These are phyloP conservation scores for Xylaria acuta DNA, from an alignment of 495 filamentous ascomycete genomes.

Conservation along the genomic window DNA sequence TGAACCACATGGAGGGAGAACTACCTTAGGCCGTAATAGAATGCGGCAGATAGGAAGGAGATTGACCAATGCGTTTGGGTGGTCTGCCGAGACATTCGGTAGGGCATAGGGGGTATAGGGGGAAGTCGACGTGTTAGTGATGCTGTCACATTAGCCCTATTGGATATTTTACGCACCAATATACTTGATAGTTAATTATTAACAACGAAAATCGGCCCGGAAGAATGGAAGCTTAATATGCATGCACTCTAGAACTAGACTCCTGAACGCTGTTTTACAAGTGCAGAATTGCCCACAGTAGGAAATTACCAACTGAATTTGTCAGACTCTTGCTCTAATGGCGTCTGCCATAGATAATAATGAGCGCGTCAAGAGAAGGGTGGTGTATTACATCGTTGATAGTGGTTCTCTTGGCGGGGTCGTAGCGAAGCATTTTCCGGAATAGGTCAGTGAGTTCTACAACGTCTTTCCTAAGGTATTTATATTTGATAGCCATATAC, in stretches of 20 bases:
- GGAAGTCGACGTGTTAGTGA: background rate
- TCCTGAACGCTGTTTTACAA: too few species aligned
- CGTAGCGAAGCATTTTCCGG: background rate
- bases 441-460: background rate
- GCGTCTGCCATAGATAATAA: background rate
- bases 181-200: background rate
- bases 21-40: background rate
- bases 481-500: background rate
- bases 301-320: too few species aligned
- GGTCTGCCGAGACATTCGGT: constrained; percentile 6
- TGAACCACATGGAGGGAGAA: background rate
- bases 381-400: background rate
- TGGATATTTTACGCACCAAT: background rate
- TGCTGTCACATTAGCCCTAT: background rate
- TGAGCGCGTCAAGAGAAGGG: background rate
- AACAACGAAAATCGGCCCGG: background rate
- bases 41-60: constrained; percentile 2
- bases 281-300: too few species aligned
- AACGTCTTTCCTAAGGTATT: background rate
- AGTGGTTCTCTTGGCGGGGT: background rate
- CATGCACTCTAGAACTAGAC: too few species aligned
- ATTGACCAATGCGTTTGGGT: background rate
- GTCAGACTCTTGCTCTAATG: too few species aligned
- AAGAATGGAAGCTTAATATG: too few species aligned
- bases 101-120: background rate